phyloP scores from a whole-genome alignment of 257 asterid genomes.

The Petrea volubilis region DNA sequence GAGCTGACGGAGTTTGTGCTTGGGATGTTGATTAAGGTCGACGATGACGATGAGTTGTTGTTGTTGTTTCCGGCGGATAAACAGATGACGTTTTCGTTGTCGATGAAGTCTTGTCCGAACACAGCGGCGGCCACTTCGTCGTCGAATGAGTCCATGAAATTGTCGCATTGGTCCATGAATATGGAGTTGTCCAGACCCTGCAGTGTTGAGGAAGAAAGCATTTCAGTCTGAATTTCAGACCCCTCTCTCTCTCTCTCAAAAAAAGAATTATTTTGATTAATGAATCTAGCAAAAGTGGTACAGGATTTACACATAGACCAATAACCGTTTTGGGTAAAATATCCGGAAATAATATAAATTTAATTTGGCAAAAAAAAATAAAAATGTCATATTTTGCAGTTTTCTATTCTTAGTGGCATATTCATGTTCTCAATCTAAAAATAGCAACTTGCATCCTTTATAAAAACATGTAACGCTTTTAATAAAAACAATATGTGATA shows the following conservation, averaged over 20 bases:
- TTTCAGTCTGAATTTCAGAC: too few species aligned
- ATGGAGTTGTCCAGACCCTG: slow-evolving; percentile 34
- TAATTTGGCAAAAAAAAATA: too few species aligned
- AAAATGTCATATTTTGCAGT: too few species aligned
- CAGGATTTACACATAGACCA: not conserved
- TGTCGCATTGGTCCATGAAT: slow-evolving; percentile 26
- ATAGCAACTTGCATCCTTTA: too few species aligned
- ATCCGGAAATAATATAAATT: too few species aligned
- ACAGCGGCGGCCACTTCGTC: slow-evolving; percentile 33
- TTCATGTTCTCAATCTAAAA: too few species aligned
- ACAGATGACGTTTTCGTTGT: too few species aligned
- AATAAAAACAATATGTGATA: too few species aligned
- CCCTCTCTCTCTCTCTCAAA: too few species aligned
- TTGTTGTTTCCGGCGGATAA: slow-evolving; percentile 17
- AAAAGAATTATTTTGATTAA: not conserved
- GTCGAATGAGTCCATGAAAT: slow-evolving; percentile 27
- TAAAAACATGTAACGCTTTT: too few species aligned
- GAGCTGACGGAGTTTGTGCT: slow-evolving; percentile 19
- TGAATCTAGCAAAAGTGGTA: not conserved
- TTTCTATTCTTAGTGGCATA: too few species aligned
- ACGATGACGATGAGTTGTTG: slow-evolving; percentile 18
- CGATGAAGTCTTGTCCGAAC: slow-evolving; percentile 25
- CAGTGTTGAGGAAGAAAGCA: not conserved
- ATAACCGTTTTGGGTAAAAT: not conserved
- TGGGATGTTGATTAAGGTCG: slow-evolving; percentile 23